Percentiles rank a stretch among this genome's conserved stretches.
Conservation (phyloP, 2,329 filamentous ascomycete species). For the Aspergillus fijiensis region DNA sequence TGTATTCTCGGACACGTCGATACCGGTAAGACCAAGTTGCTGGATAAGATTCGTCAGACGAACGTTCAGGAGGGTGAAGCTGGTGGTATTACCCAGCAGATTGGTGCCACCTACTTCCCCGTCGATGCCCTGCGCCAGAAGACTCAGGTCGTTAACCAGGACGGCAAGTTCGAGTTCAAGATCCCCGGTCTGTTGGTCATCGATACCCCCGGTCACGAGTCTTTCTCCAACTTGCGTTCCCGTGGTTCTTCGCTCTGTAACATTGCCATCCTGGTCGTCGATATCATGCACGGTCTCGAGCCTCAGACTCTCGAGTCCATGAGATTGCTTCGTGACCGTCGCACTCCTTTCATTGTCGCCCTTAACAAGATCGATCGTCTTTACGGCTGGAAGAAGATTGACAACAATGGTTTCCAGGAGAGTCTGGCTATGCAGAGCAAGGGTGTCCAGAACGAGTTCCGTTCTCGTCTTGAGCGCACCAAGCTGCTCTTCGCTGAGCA, state of each 20-base stretch:
- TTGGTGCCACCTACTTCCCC: slow-evolving; percentile 98
- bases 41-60: slow-evolving; percentile 97
- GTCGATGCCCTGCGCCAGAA: slow-evolving; percentile 90
- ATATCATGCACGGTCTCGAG: slow-evolving; percentile 99
- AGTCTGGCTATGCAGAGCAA: slow-evolving; percentile 87
- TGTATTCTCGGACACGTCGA: slow-evolving; percentile 99
- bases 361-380: slow-evolving; percentile 99
- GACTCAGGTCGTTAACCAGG: slow-evolving; percentile 87
- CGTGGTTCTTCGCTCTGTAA: slow-evolving; percentile 98
- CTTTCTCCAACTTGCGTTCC: slow-evolving; percentile 96
- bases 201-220: slow-evolving; percentile 99
- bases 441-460: slow-evolving; percentile 91
- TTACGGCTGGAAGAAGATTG: slow-evolving; percentile 97
- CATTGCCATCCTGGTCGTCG: slow-evolving; percentile 97
- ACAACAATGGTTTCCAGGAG: slow-evolving; percentile 97
- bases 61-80: slow-evolving; percentile 99
- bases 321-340: slow-evolving; percentile 85
- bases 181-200: slow-evolving; percentile 95
- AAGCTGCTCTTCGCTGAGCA: slow-evolving; percentile 95
- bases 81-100: slow-evolving; percentile 98
- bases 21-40: slow-evolving; percentile 98
- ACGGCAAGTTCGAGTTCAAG: slow-evolving; percentile 91
- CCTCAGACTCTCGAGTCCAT: slow-evolving; percentile 97
- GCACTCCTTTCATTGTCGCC: slow-evolving; percentile 97
- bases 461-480: slow-evolving; percentile 82